Evolutionary conservation across 805 yeast genomes (phyloP).

Genomic region (Metschnikowia dekortorum): DNA sequence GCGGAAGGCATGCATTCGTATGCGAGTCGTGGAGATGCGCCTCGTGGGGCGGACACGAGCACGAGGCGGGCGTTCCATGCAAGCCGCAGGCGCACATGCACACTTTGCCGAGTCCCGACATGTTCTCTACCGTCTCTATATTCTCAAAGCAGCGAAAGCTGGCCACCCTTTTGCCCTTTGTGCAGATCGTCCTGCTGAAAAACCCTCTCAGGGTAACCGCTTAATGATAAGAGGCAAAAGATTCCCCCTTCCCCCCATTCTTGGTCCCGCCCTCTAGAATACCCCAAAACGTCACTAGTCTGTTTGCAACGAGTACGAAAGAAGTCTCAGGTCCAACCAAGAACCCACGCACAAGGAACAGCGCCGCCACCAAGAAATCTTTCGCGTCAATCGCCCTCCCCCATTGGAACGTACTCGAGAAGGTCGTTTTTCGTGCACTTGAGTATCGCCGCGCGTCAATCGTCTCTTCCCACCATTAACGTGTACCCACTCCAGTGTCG

Average conservation of each 20-base stretch:
- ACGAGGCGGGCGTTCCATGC: background rate
- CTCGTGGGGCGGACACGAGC: background rate
- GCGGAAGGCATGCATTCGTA: background rate
- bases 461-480: background rate
- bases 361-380: no score
- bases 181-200: background rate
- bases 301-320: no score
- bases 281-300: no score
- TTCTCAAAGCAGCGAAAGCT: background rate
- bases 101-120: background rate
- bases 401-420: background rate
- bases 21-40: background rate
- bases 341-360: no score
- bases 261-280: no score
- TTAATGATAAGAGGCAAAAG: background rate
- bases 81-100: background rate
- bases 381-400: background rate
- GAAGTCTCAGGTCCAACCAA: no score
- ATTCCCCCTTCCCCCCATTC: background rate
- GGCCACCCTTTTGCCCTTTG: background rate
- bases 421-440: background rate
- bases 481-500: background rate
- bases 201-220: background rate
- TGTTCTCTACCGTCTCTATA: background rate
- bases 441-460: background rate